A percentile compares a stretch with the other conserved stretches of the same genome.
phyloP scores from a whole-genome alignment of 129 eudicot species.

The Mikania micrantha region DNA sequence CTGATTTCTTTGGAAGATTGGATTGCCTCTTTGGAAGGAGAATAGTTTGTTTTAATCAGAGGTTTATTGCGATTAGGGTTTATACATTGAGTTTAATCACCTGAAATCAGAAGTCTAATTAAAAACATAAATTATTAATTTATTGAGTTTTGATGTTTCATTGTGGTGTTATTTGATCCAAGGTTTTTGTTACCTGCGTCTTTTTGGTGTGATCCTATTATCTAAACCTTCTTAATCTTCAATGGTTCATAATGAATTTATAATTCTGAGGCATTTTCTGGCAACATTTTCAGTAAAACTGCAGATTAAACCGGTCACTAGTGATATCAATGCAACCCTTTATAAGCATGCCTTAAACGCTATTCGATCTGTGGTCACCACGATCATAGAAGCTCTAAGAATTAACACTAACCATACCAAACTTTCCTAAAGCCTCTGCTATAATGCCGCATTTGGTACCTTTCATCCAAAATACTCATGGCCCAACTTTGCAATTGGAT shows the following conservation, averaged over 20 bases:
- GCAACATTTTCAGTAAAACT: neutral
- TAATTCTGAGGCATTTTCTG: neutral
- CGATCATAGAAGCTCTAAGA: neutral
- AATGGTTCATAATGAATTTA: neutral
- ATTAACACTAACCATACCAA: neutral
- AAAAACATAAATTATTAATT: neutral
- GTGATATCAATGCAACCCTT: neutral
- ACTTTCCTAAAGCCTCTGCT: constrained; percentile 1
- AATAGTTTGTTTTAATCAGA: neutral
- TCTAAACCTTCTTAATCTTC: neutral
- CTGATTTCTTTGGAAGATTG: neutral
- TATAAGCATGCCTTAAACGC: neutral
- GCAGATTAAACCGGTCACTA: neutral
- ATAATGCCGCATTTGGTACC: neutral
- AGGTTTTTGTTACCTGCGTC: no score
- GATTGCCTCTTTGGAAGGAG: neutral
- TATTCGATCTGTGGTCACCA: neutral
- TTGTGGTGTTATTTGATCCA: neutral
- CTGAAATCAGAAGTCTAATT: constrained; percentile 8
- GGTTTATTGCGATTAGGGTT: constrained; percentile 1
- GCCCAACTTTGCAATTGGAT: neutral
- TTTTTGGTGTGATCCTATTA: neutral
- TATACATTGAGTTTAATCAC: neutral
- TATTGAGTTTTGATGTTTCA: constrained; percentile 2
- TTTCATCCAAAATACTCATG: neutral